Base-by-base conservation (phyloP, 768 basidiomycete genomes). In the Collybiopsis confluens region DNA sequence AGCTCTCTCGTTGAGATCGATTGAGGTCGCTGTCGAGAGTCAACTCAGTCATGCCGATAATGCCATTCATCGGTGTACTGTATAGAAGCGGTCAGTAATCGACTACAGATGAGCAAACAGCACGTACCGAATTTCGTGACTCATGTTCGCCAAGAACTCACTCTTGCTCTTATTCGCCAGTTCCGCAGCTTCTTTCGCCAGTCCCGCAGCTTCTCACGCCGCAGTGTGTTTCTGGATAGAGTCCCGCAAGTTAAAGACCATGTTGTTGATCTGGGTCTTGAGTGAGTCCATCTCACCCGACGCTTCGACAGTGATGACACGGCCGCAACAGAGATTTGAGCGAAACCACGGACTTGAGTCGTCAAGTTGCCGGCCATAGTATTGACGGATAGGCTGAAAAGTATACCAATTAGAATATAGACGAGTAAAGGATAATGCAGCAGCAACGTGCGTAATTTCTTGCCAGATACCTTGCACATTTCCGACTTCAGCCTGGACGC, bases 221-320 rank as follows among this genome's bases (percentile, higher is more conserved):
- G 91, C 90, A 1, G 94, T 98, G 66, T 99, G 98, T 85, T 95
- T 97, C 80, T 98, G 96, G n/a, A n/a, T n/a, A n/a, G n/a, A n/a
- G n/a, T n/a, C n/a, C n/a, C n/a, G n/a, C 70, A 99, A 79, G 62
- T 95, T 95, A 76, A 92, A 96, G 52, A 99, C 92, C 97, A 98
- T 99, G 71, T 97, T 91, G 62, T 95, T 95, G 75, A 96, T 95
- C 71, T 96, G 96, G 1, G 93, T 97, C 80, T 99, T 98, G 73
- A 99, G 80, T 44, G 92, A 94, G 71, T 98, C 95, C 97, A 98
- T 98, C 71, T 99, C 97, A 47, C 97, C 97, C 57, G 84, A 88
- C 1, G 97, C 97, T 63, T 98, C 96, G 64, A 98, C 97, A 26
- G 97, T 98, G 74, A 99, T 98, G 79, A 98, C 78, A 95, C 98